Conservation (phyloP, 331 rosid genomes). For the Telfairia occidentalis region DNA sequence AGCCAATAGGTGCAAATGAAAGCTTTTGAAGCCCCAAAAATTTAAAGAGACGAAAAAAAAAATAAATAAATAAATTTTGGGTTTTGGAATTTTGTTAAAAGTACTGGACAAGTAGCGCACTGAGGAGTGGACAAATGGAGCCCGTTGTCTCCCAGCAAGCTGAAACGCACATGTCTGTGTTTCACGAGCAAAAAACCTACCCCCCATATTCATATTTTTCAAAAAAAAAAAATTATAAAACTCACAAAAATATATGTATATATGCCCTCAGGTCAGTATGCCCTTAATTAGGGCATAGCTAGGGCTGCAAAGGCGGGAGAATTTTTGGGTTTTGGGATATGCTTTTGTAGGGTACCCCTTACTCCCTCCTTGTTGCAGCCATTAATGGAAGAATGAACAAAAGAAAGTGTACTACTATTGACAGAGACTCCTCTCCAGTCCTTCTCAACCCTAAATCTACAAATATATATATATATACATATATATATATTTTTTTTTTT, state of each 20-base stretch:
- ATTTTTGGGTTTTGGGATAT: not conserved
- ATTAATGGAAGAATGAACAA: not conserved
- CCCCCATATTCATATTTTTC: not conserved
- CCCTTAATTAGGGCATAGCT: not conserved
- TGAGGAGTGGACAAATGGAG: conserved; percentile 9
- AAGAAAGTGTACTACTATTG: not conserved
- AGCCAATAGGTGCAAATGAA: no score
- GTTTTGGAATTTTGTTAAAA: not conserved
- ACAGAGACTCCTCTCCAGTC: not conserved
- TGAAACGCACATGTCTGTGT: conserved; percentile 2
- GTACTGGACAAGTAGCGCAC: conserved; percentile 11
- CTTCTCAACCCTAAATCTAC: not conserved
- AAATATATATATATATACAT: no score
- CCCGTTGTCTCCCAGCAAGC: conserved; percentile 12
- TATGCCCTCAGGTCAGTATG: not conserved
- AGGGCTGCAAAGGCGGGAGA: not conserved
- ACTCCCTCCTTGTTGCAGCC: not conserved
- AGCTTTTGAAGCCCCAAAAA: no score
- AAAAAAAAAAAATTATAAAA: no score
- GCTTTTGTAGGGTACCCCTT: conserved; percentile 2
- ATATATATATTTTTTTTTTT: no score
- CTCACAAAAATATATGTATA: no score
- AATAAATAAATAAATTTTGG: no score
- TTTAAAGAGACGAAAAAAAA: no score
- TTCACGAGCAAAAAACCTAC: not conserved